Base-by-base conservation (phyloP, 1,284 basidiomycete species). In the Austroboletus rostrupii region DNA sequence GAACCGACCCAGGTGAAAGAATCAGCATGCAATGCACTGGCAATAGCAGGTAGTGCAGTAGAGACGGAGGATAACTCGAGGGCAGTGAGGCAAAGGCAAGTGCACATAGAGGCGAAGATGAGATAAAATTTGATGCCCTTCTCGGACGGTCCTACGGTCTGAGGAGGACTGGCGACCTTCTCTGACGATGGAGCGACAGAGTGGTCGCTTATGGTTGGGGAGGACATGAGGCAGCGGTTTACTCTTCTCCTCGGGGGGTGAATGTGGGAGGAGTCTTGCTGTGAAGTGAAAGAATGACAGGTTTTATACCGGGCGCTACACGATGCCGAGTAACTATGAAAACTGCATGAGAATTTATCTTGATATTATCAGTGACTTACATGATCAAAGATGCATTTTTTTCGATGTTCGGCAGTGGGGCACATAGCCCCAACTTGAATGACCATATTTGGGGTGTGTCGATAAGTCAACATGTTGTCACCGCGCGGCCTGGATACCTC, bases 1-100 rank as follows among this genome's bases (percentile, higher is more conserved):
- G 62, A 57, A 6, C 65, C 67, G 13, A 70, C 60, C 66, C 69
- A 71, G 2, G 62, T 55, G 44, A 70, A 70, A 13, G 68, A 57
- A 11, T 45, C 47, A 7, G 67, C 66, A 26, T 64, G 42, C 1
- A 73, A 50, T 5, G 61, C 67, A 45, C 61, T 35, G 13, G 64
- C 57, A 39, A 72, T 72, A 1, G 60, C 64, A 0, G 70, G 70
- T 5, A 72, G 63, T 2, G 69, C 67, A 2, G 67, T 70, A n/a
- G 50, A 35, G 28, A 52, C n/a, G 3, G 36, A 43, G n/a, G 41
- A 40, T 17, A 51, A 1, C 9, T 52, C 50, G 13, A 52, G 42
- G 23, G 50, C 36, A 14, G 50, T 50, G 9, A 51, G 48, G 4
- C 3, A 51, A n/a, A 51, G 47, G 21, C 48, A 51, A 19, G 16